Evolutionary conservation across 2,329 filamentous ascomycete species (phyloP), one percentile per base, ranked within the genome.

Genomic region (Alternaria consortialis): DNA sequence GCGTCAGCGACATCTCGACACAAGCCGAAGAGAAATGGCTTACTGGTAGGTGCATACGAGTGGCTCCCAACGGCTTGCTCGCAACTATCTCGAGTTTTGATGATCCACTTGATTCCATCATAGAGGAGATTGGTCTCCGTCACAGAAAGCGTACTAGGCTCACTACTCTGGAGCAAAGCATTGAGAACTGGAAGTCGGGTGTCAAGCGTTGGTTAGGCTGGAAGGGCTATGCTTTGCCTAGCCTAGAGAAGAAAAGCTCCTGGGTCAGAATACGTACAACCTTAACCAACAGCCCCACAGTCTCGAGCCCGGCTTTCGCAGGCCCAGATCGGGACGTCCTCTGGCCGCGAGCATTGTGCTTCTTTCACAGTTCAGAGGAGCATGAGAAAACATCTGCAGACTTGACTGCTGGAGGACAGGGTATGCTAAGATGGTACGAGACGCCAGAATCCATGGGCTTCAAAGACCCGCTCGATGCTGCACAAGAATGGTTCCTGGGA

Each of bases 261-360:
- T 79, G 77, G 77, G 73, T 75, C 34, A 73, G 66, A 52, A 72
- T 79, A 42, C 71, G 73, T 27, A 67, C 72, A 17, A 58, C 69
- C 3, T 65, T 68, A 15, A 36, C 43, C 3, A 54, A 48, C 11
- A 68, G 32, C 32, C 53, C 39, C 13, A 20, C 40, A 56, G 29
- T 12, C 59, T 53, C 65, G 2, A 75, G 64, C 42, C 64, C 71
- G 12, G 48, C 48, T 25, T 48, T 56, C 9, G 53, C 64, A 15
- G 60, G 42, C 23, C 48, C 60, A 2, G 64, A 69, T n/a, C 67
- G 68, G n/a, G 75, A 77, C 15, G 63, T 79, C 9, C 62, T 79
- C 13, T 79, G 78, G 78, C 78, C 78, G 9, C 64, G 74, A 53
- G 69, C 70, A 23, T 56, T 79, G 4, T 79, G 77, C 47, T 79